phyloP scores from a whole-genome alignment of 441 rosid genomes.

The Mallotus repandus region DNA sequence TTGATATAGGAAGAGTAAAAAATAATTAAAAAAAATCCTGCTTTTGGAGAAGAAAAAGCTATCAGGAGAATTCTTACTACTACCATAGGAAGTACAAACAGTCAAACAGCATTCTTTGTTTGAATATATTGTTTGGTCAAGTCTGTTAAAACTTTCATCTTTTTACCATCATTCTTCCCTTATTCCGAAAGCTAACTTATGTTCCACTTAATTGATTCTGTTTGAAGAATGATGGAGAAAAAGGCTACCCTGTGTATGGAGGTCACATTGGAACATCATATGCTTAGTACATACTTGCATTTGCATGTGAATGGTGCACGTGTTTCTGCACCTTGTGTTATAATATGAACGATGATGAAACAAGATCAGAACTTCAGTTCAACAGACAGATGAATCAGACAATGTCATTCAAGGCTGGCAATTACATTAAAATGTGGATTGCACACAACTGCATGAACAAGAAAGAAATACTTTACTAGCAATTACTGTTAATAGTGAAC shows the following conservation, averaged over 20 bases:
- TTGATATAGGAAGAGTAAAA: neutral
- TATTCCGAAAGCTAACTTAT: neutral
- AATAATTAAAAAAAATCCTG: neutral
- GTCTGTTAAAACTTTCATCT: neutral
- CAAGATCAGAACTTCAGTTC: constrained; percentile 2
- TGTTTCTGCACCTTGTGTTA: constrained; percentile 8
- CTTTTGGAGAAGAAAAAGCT: neutral
- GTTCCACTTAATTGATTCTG: neutral
- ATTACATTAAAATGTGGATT: neutral
- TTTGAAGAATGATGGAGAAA: neutral
- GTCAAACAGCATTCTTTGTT: neutral
- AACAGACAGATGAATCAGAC: neutral
- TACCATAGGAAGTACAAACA: neutral
- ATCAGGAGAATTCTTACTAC: neutral
- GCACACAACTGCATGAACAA: neutral
- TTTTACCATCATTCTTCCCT: neutral
- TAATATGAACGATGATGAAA: neutral
- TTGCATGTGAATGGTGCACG: neutral
- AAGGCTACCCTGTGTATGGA: neutral
- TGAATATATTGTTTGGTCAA: neutral
- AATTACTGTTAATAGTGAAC: neutral
- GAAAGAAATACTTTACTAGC: constrained; percentile 1
- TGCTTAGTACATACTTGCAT: neutral
- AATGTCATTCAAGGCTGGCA: neutral
- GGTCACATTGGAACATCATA: neutral